Evolutionary conservation across 2,329 filamentous ascomycete genomes (phyloP).

Genomic region (Acarospora socialis): DNA sequence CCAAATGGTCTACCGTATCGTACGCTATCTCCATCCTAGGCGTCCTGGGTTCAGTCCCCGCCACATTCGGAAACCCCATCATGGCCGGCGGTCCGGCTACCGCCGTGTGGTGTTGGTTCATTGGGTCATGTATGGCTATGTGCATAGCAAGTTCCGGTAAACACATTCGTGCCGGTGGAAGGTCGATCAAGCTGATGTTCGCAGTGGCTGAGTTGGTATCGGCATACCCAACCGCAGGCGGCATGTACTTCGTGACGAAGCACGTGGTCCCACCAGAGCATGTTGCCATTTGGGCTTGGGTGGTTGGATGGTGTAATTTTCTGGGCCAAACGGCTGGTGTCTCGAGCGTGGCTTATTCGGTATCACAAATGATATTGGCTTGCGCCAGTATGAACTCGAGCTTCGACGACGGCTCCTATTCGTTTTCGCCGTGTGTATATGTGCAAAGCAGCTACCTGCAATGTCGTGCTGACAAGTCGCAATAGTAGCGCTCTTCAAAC

Average conservation of each 20-base stretch:
- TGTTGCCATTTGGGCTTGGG: conserved; percentile 49
- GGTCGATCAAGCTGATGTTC: not conserved
- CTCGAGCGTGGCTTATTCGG: conserved; percentile 47
- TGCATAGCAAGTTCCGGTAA: conserved; percentile 46
- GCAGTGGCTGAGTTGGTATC: conserved; percentile 50
- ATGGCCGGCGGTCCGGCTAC: conserved; percentile 47
- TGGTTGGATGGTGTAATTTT: conserved; percentile 54
- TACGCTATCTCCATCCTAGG: conserved; percentile 53
- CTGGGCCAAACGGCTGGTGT: conserved; percentile 50
- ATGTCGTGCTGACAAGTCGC: conserved; percentile 8
- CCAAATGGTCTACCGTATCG: conserved; percentile 51
- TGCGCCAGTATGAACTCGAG: conserved; percentile 46
- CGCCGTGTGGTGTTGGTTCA: conserved; percentile 51
- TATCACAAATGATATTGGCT: conserved; percentile 50
- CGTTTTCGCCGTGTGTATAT: conserved; percentile 41
- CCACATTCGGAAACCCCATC: conserved; percentile 46
- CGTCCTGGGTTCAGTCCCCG: conserved; percentile 50
- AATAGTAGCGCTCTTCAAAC: conserved; percentile 42
- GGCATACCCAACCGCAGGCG: conserved; percentile 51
- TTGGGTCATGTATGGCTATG: conserved; percentile 49
- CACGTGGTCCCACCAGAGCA: conserved; percentile 47
- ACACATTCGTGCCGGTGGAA: not conserved
- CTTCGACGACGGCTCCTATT: conserved; percentile 35
- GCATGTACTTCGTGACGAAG: conserved; percentile 56
- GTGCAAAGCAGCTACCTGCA: conserved; percentile 8